Evolutionary conservation across 2,329 filamentous ascomycete species (phyloP).

Genomic region (Ilyonectria sp.): DNA sequence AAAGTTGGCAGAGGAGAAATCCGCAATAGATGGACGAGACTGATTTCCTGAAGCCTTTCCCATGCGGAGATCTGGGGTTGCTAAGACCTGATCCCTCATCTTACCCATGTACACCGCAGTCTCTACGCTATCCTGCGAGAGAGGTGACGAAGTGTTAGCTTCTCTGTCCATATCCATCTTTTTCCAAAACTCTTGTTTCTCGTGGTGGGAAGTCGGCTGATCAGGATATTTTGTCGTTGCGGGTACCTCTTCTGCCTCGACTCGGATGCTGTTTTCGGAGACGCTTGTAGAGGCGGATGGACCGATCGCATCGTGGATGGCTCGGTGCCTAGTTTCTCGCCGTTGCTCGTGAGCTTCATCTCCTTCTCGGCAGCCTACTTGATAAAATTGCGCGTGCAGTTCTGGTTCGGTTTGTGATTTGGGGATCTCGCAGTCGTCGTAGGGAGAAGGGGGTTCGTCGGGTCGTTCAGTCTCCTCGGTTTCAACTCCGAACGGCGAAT

Average conservation of each 20-base stretch:
- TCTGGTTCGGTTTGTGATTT: background rate
- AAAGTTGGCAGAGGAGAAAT: constrained; percentile 23
- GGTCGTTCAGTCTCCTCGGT: background rate
- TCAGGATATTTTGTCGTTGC: background rate
- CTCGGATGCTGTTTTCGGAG: background rate
- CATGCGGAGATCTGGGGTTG: constrained; percentile 4
- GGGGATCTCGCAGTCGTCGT: background rate
- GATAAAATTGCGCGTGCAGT: background rate
- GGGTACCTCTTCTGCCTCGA: background rate
- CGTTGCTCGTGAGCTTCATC: background rate
- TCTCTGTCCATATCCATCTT: background rate
- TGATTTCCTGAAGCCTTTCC: background rate
- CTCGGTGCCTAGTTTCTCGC: background rate
- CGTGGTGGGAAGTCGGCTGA: background rate
- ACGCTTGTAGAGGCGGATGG: too few species aligned
- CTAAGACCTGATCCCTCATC: background rate
- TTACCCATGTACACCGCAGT: constrained; percentile 31
- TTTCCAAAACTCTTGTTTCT: background rate
- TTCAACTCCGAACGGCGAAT: background rate
- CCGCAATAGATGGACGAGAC: background rate
- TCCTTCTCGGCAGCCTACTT: background rate
- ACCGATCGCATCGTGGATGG: background rate
- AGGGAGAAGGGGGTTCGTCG: too few species aligned
- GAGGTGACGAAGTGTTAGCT: constrained; percentile 41
- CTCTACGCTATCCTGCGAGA: constrained; percentile 40